A percentile compares a stretch with the other conserved stretches of the same genome.
These are phyloP conservation scores for Mycena galericulata DNA, from an alignment of 768 basidiomycete genomes.

Conservation along the genomic window DNA sequence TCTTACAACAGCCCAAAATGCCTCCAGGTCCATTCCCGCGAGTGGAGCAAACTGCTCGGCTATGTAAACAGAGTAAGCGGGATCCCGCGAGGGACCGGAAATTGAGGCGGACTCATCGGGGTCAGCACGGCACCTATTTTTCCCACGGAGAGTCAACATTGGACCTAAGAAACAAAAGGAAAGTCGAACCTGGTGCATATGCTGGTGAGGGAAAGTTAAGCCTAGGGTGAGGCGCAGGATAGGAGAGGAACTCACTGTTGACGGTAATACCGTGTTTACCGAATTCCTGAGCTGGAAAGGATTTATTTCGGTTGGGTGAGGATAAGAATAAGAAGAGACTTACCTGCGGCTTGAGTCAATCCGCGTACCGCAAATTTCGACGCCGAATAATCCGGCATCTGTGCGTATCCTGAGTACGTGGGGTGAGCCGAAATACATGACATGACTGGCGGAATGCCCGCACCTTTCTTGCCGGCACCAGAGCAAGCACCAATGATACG, in stretches of 20 bases:
- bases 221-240: too few species aligned
- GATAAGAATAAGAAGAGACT: background rate
- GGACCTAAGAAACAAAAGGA: too few species aligned
- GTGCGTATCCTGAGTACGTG: slow-evolving; percentile 8
- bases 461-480: slow-evolving; percentile 41
- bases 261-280: slow-evolving; percentile 30
- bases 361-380: slow-evolving; percentile 53
- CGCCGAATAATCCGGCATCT: slow-evolving; percentile 38
- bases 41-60: background rate
- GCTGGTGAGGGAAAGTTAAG: too few species aligned
- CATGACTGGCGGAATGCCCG: too few species aligned
- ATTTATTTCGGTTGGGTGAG: background rate
- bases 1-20: background rate
- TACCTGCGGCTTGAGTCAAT: slow-evolving; percentile 45
- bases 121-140: background rate
- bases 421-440: too few species aligned
- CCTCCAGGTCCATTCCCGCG: background rate
- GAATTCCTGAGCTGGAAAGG: slow-evolving; percentile 21
- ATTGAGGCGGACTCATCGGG: background rate
- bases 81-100: background rate
- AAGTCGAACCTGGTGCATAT: slow-evolving; percentile 26
- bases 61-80: background rate
- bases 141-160: too few species aligned
- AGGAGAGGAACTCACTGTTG: too few species aligned
- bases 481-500: slow-evolving; percentile 46